Base-by-base conservation (phyloP, 305 asterid species). In the Rubia peregrina region DNA sequence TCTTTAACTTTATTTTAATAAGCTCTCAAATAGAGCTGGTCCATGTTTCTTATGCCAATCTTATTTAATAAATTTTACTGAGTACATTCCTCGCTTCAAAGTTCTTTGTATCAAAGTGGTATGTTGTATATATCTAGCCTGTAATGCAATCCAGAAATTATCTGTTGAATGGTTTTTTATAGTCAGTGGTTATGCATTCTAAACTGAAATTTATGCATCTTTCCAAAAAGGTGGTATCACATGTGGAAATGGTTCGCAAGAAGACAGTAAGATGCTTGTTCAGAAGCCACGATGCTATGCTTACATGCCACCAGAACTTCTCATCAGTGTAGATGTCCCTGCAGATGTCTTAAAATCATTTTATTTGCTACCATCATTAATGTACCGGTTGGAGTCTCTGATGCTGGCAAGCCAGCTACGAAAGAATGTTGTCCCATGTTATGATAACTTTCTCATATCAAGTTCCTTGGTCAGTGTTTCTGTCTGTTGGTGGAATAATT, bases 331-430 rank as follows among this genome's bases (percentile, higher is more conserved):
- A n/a, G 91, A 88, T 71, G 81, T 92, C 70, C 73, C 82, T 36
- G 76, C 80, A n/a, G 85, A 83, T 71, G 68, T 87, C 73, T 80
- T 92, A 80, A 95, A 85, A 75, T 72, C 97, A 33, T 84, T 87
- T 79, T 95, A 95, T 84, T 83, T 95, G 96, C 81, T 95, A 67
- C 99, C 99, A 17, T 95, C 99, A 36, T 48, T 95, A 73, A 88
- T 95, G 97, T 94, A 92, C 80, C 90, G 98, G 4, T 33, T 92
- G 70, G 96, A 90, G 84, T 86, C 95, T 66, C 81, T 95, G 68
- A 92, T 88, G 95, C 81, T 95, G 83, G 96, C 99, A 55, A 87
- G 97, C 84, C 98, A 92, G 80, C 93, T 95, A 57, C 84, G 88
- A 75, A 79, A 87, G 75, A 88, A 87, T 75, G 85, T 95, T 74